These are phyloP conservation scores for Ulota crispa DNA, from an alignment of 225 moss, liverwort and hornwort species.

Conservation along the genomic window DNA sequence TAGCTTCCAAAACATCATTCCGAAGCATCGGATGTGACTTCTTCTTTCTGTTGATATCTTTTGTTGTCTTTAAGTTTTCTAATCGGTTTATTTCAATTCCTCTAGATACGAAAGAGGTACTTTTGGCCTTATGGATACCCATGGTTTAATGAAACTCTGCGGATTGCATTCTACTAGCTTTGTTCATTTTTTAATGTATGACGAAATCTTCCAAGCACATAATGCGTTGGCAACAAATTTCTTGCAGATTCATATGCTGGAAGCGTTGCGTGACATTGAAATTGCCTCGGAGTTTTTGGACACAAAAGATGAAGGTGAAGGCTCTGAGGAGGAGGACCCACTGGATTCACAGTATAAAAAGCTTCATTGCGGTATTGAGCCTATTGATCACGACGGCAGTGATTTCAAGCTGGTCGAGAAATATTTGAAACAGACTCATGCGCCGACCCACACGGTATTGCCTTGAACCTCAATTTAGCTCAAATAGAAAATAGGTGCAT, in stretches of 20 bases:
- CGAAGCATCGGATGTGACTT: too few species aligned
- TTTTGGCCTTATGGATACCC: too few species aligned
- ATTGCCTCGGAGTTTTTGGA: slow-evolving; percentile 80
- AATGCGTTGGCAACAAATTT: background rate
- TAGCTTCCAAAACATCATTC: too few species aligned
- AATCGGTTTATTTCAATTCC: too few species aligned
- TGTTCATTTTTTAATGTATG: background rate
- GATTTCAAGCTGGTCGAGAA: slow-evolving; percentile 82
- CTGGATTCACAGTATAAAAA: slow-evolving; percentile 76
- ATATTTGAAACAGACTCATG: slow-evolving; percentile 90
- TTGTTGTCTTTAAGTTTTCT: too few species aligned
- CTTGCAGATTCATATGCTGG: slow-evolving; percentile 89
- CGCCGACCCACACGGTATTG: slow-evolving; percentile 83
- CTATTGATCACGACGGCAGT: slow-evolving; percentile 72
- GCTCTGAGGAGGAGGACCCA: slow-evolving; percentile 69
- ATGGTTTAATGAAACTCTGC: background rate
- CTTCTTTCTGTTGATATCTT: too few species aligned
- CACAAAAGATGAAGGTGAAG: slow-evolving; percentile 52
- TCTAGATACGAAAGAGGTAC: too few species aligned
- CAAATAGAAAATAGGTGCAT: background rate
- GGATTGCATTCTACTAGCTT: background rate
- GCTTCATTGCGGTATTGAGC: slow-evolving; percentile 74
- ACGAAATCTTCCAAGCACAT: background rate
- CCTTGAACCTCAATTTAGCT: background rate
- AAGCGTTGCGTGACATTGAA: slow-evolving; percentile 94